These are phyloP conservation scores for Litsea cubeba DNA, from an alignment of 164 flowering plant species.

Conservation along the genomic window DNA sequence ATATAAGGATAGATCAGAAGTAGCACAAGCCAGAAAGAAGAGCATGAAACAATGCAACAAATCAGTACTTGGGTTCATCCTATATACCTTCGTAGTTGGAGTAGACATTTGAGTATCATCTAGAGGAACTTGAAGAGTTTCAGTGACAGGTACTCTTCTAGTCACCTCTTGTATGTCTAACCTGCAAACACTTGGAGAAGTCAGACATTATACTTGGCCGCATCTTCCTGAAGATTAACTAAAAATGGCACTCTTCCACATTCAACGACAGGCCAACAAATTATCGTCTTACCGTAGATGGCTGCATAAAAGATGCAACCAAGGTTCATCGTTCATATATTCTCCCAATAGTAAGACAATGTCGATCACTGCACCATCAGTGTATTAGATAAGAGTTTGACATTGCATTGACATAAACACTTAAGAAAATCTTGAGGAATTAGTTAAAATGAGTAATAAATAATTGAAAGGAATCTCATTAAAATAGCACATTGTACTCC, in stretches of 20 bases:
- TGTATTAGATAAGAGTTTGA: neutral
- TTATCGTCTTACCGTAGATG: constrained; percentile 47
- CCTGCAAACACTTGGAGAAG: constrained; percentile 31
- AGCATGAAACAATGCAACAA: neutral
- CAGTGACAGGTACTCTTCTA: constrained; percentile 18
- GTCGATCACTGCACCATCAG: constrained; percentile 51
- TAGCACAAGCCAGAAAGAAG: neutral
- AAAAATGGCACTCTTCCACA: neutral
- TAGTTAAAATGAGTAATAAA: neutral
- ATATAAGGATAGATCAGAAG: neutral
- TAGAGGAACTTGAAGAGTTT: constrained; percentile 14
- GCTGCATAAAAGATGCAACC: constrained; percentile 66
- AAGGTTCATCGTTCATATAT: constrained; percentile 77
- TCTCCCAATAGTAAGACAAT: constrained; percentile 72
- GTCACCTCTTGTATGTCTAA: constrained; percentile 35
- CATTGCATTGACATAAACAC: no score
- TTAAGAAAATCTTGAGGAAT: neutral
- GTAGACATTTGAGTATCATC: constrained; percentile 29
- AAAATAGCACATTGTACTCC: neutral
- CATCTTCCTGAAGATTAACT: no score
- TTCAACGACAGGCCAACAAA: neutral
- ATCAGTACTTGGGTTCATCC: neutral
- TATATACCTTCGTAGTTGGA: constrained; percentile 31
- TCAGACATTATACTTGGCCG: neutral
- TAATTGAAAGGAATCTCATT: neutral